A percentile compares a stretch with the other conserved stretches of the same genome.
Conservation (phyloP, 371 early-diverging fungal species). For the Circinella umbellata region DNA sequence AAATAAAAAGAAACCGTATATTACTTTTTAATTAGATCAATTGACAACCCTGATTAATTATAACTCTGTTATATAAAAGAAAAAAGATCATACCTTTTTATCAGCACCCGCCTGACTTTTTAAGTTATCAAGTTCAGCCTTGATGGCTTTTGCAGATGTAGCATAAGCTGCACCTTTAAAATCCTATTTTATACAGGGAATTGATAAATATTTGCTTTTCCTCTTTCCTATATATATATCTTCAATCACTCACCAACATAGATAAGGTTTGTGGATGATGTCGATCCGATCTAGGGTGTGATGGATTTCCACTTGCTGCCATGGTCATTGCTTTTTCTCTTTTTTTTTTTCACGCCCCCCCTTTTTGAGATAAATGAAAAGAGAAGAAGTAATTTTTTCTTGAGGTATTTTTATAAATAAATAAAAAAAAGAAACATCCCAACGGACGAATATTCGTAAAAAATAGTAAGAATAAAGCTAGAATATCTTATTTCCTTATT, state of each 20-base stretch:
- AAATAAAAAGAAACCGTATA: too few species aligned
- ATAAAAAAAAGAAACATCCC: neutral
- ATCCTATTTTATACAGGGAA: conserved; percentile 40
- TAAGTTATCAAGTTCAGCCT: conserved; percentile 60
- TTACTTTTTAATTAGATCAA: neutral
- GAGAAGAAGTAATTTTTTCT: neutral
- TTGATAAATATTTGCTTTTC: neutral
- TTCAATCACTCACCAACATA: conserved; percentile 46
- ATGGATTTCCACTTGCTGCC: conserved; percentile 34
- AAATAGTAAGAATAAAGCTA: neutral
- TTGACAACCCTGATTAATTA: too few species aligned
- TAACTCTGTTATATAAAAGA: neutral
- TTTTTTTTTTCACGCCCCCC: neutral
- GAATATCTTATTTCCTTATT: too few species aligned
- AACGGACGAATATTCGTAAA: conserved; percentile 3
- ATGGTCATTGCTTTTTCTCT: conserved; percentile 15
- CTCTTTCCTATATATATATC: neutral
- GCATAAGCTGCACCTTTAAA: conserved; percentile 71
- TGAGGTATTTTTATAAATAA: neutral
- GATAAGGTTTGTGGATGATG: conserved; percentile 66
- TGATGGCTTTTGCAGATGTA: conserved; percentile 71
- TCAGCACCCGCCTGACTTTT: conserved; percentile 56
- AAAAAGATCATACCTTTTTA: conserved; percentile 50
- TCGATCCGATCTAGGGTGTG: conserved; percentile 34
- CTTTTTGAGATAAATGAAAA: neutral